Conservation (phyloP, 2,329 filamentous ascomycete genomes). For the Curvularia sp. region DNA sequence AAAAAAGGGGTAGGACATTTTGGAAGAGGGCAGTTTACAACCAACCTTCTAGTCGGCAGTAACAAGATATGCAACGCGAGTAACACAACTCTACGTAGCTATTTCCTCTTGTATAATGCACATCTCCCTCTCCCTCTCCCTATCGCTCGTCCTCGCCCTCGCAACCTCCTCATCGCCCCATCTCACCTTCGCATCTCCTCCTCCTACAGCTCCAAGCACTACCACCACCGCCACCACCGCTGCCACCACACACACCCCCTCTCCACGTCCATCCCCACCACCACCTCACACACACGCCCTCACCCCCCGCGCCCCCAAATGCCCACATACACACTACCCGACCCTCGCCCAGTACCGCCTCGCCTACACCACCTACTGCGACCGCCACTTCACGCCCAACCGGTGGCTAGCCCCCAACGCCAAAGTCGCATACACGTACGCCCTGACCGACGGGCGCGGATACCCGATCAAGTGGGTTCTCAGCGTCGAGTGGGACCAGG, state of each 20-base stretch:
- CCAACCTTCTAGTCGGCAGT: too few relatives aligned
- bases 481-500: not conserved
- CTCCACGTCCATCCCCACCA: not conserved
- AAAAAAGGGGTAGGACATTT: too few relatives aligned
- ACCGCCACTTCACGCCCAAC: not conserved
- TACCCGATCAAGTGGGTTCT: slow-evolving; percentile 1
- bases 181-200: too few relatives aligned
- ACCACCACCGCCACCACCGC: too few relatives aligned
- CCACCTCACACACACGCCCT: not conserved
- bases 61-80: too few relatives aligned
- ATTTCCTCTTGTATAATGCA: too few relatives aligned
- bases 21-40: too few relatives aligned
- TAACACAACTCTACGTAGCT: too few relatives aligned
- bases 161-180: too few relatives aligned
- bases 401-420: not conserved
- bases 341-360: not conserved
- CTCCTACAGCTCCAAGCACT: too few relatives aligned
- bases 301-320: not conserved
- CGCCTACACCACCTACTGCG: not conserved
- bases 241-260: not conserved
- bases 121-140: too few relatives aligned
- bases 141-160: too few relatives aligned
- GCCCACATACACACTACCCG: not conserved
- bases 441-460: not conserved
- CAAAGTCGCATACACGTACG: not conserved